Conservation (phyloP, 2,329 filamentous ascomycete genomes). For the Fusarium abutilonis region DNA sequence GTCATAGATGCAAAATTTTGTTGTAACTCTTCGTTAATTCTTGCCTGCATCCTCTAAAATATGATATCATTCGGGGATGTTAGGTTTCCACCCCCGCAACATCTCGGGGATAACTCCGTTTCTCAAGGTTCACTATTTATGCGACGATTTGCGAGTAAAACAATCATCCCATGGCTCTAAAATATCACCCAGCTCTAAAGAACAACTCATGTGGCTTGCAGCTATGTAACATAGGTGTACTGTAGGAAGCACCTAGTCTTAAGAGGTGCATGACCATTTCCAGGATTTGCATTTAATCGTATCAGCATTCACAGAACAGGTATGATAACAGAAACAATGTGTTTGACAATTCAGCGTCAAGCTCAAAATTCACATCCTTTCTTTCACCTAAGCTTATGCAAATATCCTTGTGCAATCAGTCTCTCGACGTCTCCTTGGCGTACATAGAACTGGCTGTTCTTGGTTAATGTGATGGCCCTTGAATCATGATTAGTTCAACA, state of each 20-base stretch:
- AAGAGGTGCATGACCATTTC: background rate
- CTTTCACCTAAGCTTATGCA: conserved; percentile 84
- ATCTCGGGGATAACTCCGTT: background rate
- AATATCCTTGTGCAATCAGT: conserved; percentile 91
- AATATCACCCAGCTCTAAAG: background rate
- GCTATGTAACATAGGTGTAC: background rate
- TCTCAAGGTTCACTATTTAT: background rate
- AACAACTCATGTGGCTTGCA: conserved; percentile 12
- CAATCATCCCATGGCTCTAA: background rate
- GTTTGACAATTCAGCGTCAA: background rate
- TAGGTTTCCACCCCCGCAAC: conserved; percentile 18
- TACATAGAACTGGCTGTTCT: conserved; percentile 98
- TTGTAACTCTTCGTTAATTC: background rate
- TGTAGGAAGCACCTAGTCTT: background rate
- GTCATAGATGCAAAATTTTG: background rate
- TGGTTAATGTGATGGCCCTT: conserved; percentile 93
- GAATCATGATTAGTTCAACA: conserved; percentile 36
- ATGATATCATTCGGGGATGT: conserved; percentile 1
- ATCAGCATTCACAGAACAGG: conserved; percentile 17
- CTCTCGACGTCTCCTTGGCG: conserved; percentile 95
- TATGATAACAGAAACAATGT: conserved; percentile 28
- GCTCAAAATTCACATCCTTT: background rate
- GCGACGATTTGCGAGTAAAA: background rate
- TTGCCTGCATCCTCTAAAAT: background rate
- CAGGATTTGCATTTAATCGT: conserved; percentile 14